Evolutionary conservation across 306 rosid genomes (phyloP), one percentile per base, ranked within the genome.

Genomic region (Amphicarpaea edgeworthii): DNA sequence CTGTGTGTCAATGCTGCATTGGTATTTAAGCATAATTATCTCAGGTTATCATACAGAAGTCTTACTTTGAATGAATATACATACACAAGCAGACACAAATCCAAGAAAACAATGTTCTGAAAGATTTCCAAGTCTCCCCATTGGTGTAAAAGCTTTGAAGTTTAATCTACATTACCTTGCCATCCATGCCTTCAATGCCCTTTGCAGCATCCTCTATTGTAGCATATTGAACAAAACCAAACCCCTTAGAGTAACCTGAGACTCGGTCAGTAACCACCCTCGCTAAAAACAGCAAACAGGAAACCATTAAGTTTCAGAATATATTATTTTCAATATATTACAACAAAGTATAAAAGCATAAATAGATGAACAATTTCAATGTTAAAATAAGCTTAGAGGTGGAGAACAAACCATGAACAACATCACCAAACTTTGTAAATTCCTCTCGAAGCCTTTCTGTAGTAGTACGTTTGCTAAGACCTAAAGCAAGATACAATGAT

Each of bases 101-200:
- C 19, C 15, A 8, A 47, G 62, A 63, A 45, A 65, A 32, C 65
- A 37, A 53, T 58, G 41, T 63, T 69, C 43, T 32, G 21, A 45
- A 59, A 73, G 57, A 73, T 21, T 69, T 30, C 14, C 11, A 9
- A 12, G 1, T 57, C 38, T 46, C 42, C 75, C 37, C 4, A 37
- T 10, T 11, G 45, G 28, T 28, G 58, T 10, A 70, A n/a, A n/a
- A 30, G 51, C 37, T 9, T 38, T 14, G 11, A 37, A 17, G 30
- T 60, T 43, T 72, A 75, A 45, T 66, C n/a, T 40, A 55, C 46
- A 84, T 78, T 60, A 95, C 99, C 97, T 88, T 83, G 60, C 99
- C 99, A 87, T 95, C 96, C 99, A 95, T 95, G 79, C 99, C 99
- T 74, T 90, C 88, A 28, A 90, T 95, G 75, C 99, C 97, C 81